Evolutionary conservation across 2,329 filamentous ascomycete species (phyloP).

Genomic region (Ceratocystis huliohia): DNA sequence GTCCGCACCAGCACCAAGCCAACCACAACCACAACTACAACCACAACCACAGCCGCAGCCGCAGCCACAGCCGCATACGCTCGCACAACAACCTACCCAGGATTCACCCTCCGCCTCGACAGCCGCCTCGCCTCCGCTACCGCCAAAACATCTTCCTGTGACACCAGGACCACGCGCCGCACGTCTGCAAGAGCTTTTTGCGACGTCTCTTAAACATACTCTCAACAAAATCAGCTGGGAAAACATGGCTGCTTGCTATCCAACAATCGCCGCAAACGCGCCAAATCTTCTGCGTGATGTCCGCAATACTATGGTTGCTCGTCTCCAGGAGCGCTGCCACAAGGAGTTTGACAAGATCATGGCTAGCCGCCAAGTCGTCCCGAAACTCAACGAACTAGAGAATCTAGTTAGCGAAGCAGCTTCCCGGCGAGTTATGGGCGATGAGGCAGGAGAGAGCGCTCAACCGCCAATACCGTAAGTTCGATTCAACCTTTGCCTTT

Average conservation of each 20-base stretch:
- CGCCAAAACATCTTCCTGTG: constrained; percentile 28
- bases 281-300: constrained; percentile 41
- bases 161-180: constrained; percentile 45
- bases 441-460: constrained; percentile 19
- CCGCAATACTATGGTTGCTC: constrained; percentile 45
- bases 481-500: not conserved
- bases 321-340: constrained; percentile 42
- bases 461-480: constrained; percentile 37
- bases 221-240: constrained; percentile 43
- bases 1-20: not conserved
- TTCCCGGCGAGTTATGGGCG: constrained; percentile 28
- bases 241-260: constrained; percentile 49
- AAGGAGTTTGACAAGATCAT: constrained; percentile 47
- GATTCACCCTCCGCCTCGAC: constrained; percentile 14
- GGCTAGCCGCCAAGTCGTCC: constrained; percentile 39
- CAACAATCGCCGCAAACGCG: constrained; percentile 41
- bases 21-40: not conserved
- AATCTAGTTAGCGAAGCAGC: constrained; percentile 40
- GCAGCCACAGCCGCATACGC: not conserved
- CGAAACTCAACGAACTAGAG: constrained; percentile 48
- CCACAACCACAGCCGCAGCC: not conserved
- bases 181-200: constrained; percentile 43
- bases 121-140: constrained; percentile 31
- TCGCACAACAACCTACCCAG: not conserved
- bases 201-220: constrained; percentile 39